Percentiles rank a stretch among this genome's conserved stretches.
phyloP scores from a whole-genome alignment of 2,329 filamentous ascomycete species.

The Laburnicola sp. region DNA sequence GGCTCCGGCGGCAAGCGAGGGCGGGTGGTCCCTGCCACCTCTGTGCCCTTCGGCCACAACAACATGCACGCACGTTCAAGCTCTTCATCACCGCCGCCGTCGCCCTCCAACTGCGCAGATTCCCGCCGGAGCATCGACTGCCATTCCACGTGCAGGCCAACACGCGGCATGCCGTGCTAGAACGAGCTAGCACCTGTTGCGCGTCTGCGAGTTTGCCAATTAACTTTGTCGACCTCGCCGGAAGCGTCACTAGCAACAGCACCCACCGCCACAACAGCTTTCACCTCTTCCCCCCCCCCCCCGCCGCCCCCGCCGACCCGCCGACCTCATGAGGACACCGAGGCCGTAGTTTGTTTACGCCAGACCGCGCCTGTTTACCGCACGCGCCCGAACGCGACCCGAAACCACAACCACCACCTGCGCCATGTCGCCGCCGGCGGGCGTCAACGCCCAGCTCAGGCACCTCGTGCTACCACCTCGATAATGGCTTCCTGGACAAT shows the following conservation, averaged over 20 bases:
- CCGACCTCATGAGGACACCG: conserved; percentile 34
- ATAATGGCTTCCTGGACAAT: conserved; percentile 86
- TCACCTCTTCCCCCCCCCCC: conserved; percentile 21
- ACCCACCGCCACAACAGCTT: conserved; percentile 16
- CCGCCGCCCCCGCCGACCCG: conserved; percentile 5
- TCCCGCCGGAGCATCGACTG: conserved; percentile 13
- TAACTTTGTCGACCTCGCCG: conserved; percentile 43
- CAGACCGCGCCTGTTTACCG: conserved; percentile 11
- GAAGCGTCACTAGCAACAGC: conserved; percentile 40
- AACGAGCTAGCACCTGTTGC: conserved; percentile 17
- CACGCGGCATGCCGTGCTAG: conserved; percentile 21
- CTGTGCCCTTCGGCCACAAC: conserved; percentile 17
- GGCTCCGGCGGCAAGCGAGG: conserved; percentile 11
- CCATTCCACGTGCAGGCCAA: conserved; percentile 14
- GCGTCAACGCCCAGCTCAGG: conserved; percentile 63
- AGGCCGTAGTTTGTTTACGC: conserved; percentile 14
- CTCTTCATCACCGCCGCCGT: conserved; percentile 18
- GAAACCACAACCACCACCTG: conserved; percentile 22
- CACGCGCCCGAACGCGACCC: conserved; percentile 9
- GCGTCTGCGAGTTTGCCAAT: conserved; percentile 38
- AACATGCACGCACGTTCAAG: conserved; percentile 31
- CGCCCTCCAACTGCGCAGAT: conserved; percentile 13
- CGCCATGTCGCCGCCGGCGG: conserved; percentile 60
- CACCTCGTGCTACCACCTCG: conserved; percentile 73
- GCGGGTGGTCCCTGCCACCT: conserved; percentile 21